Conservation (phyloP, 306 rosid species). For the Cicer pinnatifidum region DNA sequence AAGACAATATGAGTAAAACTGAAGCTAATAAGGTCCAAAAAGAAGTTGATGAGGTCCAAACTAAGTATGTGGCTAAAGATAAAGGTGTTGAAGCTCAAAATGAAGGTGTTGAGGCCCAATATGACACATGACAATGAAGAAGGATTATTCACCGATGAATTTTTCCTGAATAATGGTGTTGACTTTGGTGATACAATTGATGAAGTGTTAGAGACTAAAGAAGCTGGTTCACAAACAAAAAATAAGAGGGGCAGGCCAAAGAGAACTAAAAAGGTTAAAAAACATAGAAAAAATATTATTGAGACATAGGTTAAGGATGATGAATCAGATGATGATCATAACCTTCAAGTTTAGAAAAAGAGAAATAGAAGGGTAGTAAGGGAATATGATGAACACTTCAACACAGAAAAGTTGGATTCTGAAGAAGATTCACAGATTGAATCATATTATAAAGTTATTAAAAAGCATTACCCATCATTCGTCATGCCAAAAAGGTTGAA, state of each 20-base stretch:
- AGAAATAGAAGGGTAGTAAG: no score
- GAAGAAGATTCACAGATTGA: no score
- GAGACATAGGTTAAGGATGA: background rate
- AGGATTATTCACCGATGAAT: background rate
- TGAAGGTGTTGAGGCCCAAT: background rate
- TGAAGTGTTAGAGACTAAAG: no score
- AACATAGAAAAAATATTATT: no score
- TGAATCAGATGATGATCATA: background rate
- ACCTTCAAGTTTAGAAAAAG: no score
- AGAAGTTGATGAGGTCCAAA: no score
- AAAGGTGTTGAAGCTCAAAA: no score
- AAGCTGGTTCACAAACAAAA: no score
- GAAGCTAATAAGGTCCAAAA: no score
- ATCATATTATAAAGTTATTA: background rate
- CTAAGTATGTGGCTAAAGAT: no score
- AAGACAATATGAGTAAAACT: no score
- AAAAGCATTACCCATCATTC: background rate
- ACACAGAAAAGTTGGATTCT: background rate
- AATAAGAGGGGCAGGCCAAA: background rate
- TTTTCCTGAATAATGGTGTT: background rate
- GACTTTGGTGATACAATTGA: background rate
- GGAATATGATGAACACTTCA: background rate
- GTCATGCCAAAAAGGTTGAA: background rate
- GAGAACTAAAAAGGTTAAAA: background rate
- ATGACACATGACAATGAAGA: background rate